Conservation (phyloP, 768 basidiomycete species). For the Lentinula sp. region DNA sequence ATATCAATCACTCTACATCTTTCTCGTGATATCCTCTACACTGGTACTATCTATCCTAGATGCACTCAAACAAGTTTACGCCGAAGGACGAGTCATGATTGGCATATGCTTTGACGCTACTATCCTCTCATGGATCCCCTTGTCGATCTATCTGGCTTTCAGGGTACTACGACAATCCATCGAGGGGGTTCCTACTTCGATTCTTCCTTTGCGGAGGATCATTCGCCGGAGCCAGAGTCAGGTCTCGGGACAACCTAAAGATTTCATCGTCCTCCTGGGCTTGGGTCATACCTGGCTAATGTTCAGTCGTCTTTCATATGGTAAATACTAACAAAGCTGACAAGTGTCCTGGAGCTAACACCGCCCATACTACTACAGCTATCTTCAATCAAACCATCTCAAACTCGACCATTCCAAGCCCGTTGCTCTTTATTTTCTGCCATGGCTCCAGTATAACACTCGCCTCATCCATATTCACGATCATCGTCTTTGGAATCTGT, state of each 20-base stretch:
- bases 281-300: not conserved
- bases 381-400: not conserved
- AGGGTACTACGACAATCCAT: not conserved
- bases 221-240: not conserved
- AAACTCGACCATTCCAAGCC: not conserved
- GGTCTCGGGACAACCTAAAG: not conserved
- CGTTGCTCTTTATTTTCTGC: not conserved
- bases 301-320: not conserved
- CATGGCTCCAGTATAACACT: not conserved
- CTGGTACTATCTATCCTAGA: too few species aligned
- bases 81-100: too few species aligned
- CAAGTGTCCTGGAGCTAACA: not conserved
- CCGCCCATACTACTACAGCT: not conserved
- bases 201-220: not conserved
- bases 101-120: too few species aligned
- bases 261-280: not conserved
- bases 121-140: too few species aligned
- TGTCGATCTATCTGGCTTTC: too few species aligned
- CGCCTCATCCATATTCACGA: not conserved
- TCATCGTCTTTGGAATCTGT: not conserved
- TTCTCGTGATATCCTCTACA: not conserved
- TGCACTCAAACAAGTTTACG: too few species aligned
- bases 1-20: not conserved
- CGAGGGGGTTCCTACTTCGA: not conserved
- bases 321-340: not conserved